Base-by-base conservation (phyloP, 1,139 yeast genomes). In the Yamadazyma jaroonii region DNA sequence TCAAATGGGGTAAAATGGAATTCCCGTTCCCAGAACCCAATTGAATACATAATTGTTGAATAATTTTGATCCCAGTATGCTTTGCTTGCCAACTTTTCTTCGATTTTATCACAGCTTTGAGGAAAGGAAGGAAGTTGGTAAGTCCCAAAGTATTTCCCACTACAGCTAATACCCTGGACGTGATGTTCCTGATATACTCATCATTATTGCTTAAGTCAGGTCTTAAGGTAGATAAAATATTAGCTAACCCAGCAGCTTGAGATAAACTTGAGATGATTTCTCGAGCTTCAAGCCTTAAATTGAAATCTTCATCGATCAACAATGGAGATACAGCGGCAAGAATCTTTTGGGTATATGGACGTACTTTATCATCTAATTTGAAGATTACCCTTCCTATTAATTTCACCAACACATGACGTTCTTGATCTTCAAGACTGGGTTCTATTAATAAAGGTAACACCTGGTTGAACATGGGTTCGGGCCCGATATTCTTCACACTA, bases 151-250 rank as follows among this genome's bases (percentile, higher is more conserved):
- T 79, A 37, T 79, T 77, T 0, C 96, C 90, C 3, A 86, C 92
- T 5, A 89, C 85, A 0, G 97, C 96, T 57, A 90, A 72, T 0
- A 90, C 79, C 40, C 94, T 66, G 0, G 96, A 79, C 0, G 95
- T 82, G 1, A 82, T 70, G 50, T 84, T 84, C 39, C 97, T 69
- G 4, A 85, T 80, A 50, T 81, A 83, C 48, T 90, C 97, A 54
- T 90, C 97, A 9, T 74, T 76, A 50, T 84, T 81, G 48, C 85
- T 95, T 28, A 92, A 74, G 57, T 88, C 95, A 0, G 95, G 89
- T 39, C 95, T 72, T 57, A 90, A 66, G 0, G 83, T 77, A 2
- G 88, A 71, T 24, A 92, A 77, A 77, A 89, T 83, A 32, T 79
- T 81, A 0, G 88, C 77, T 29, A 90, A 61, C 0, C 98, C 98